Percentiles rank a stretch among this genome's conserved stretches.
phyloP scores from a whole-genome alignment of 2,329 filamentous ascomycete species.

The Fonsecaea pedrosoi region DNA sequence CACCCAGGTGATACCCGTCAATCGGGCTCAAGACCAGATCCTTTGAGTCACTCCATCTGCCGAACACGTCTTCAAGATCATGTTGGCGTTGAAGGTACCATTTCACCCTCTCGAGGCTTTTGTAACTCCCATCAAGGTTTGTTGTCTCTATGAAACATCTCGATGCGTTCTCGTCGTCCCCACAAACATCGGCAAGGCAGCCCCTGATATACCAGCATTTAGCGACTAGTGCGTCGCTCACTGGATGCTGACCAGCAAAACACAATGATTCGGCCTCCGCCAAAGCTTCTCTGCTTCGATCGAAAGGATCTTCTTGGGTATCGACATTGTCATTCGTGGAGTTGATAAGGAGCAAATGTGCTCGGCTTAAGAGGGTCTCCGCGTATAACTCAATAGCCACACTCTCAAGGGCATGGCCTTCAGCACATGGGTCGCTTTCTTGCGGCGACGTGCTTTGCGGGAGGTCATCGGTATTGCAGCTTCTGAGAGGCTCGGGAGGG shows the following conservation, averaged over 20 bases:
- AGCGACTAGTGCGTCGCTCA: slow-evolving; percentile 8
- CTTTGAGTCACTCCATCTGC: neutral
- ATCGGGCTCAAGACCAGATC: neutral
- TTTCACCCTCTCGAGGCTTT: slow-evolving; percentile 16
- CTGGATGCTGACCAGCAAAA: slow-evolving; percentile 11
- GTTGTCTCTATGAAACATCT: slow-evolving; percentile 22
- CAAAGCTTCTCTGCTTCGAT: slow-evolving; percentile 17
- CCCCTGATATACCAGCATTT: slow-evolving; percentile 31
- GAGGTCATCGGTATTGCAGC: neutral
- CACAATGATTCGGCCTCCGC: slow-evolving; percentile 23
- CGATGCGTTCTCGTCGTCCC: slow-evolving; percentile 16
- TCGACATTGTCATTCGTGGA: neutral
- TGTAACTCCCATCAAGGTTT: slow-evolving; percentile 19
- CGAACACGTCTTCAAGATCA: slow-evolving; percentile 1
- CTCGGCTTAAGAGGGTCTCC: slow-evolving; percentile 23
- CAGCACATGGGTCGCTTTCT: neutral
- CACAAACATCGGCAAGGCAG: slow-evolving; percentile 20
- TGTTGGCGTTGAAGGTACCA: slow-evolving; percentile 9
- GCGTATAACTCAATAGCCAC: slow-evolving; percentile 23
- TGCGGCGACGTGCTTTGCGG: neutral
- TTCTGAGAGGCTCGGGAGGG: neutral
- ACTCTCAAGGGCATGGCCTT: neutral
- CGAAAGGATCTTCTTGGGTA: slow-evolving; percentile 2
- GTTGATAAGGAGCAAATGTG: slow-evolving; percentile 27
- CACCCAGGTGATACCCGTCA: neutral